These are phyloP conservation scores for Pichiaceae sp. DNA, from an alignment of 1,139 yeast species.

Conservation along the genomic window DNA sequence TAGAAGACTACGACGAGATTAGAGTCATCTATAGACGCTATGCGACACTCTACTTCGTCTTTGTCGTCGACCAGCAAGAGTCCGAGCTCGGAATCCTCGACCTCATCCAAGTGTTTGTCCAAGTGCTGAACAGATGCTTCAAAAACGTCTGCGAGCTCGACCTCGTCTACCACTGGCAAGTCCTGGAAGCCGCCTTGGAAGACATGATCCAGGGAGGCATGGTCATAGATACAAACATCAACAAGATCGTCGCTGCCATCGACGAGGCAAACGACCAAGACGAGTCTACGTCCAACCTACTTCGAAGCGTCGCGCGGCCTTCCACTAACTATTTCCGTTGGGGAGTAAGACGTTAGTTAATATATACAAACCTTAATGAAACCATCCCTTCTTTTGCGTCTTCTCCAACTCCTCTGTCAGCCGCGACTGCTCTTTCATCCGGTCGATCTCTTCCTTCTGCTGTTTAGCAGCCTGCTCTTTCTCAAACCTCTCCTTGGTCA, in stretches of 20 bases:
- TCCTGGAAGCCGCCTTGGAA: conserved; percentile 80
- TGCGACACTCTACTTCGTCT: conserved; percentile 90
- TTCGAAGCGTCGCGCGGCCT: neutral
- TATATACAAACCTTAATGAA: neutral
- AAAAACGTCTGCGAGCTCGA: conserved; percentile 93
- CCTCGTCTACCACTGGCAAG: conserved; percentile 96
- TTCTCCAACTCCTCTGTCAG: conserved; percentile 30
- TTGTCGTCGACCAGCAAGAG: conserved; percentile 93
- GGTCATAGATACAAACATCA: conserved; percentile 93
- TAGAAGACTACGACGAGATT: conserved; percentile 53
- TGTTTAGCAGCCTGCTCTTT: conserved; percentile 35
- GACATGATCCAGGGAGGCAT: conserved; percentile 97
- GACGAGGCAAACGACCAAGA: conserved; percentile 52
- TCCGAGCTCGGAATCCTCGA: conserved; percentile 90
- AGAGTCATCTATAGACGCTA: conserved; percentile 90
- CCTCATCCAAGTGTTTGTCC: conserved; percentile 93
- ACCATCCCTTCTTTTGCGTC: conserved; percentile 16
- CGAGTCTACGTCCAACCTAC: conserved; percentile 10
- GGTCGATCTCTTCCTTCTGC: conserved; percentile 38
- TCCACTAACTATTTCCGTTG: neutral
- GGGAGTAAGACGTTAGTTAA: neutral
- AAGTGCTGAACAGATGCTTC: conserved; percentile 86
- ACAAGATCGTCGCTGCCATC: conserved; percentile 75
- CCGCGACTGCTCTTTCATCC: conserved; percentile 36
- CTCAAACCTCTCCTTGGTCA: conserved; percentile 43